Conservation (phyloP, 257 asterid species). For the Plantago ovata region DNA sequence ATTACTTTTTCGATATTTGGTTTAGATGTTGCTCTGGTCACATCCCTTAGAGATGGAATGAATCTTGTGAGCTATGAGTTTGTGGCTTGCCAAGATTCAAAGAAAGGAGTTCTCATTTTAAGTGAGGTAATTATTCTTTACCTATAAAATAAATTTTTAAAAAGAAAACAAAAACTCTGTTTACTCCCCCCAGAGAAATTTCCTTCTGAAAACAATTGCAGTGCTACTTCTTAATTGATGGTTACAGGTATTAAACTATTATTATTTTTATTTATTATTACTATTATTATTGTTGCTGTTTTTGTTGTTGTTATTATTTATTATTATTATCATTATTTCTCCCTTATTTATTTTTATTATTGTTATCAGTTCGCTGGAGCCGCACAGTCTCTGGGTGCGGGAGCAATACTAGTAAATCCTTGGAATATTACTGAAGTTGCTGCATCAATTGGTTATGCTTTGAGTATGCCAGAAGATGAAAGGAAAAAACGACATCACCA, state of each 20-base stretch:
- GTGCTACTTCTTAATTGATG: not conserved
- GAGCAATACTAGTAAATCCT: constrained; percentile 84
- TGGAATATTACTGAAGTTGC: constrained; percentile 94
- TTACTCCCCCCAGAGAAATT: not conserved
- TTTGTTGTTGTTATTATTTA: too few species aligned
- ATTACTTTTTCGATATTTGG: not conserved
- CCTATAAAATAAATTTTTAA: not conserved
- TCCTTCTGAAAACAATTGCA: not conserved
- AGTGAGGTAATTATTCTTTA: constrained; percentile 62
- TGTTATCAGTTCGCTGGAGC: constrained; percentile 85
- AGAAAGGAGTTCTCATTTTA: constrained; percentile 91
- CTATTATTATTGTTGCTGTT: too few species aligned
- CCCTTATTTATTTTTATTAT: not conserved
- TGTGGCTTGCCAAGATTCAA: constrained; percentile 89
- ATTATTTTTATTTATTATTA: not conserved
- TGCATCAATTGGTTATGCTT: constrained; percentile 70
- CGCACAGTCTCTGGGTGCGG: constrained; percentile 95
- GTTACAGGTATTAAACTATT: constrained; percentile 1
- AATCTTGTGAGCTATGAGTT: constrained; percentile 94
- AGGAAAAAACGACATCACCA: constrained; percentile 84
- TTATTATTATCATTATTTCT: not conserved
- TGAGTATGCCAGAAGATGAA: constrained; percentile 72
- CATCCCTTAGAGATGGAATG: constrained; percentile 95
- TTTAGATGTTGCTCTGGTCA: constrained; percentile 81
- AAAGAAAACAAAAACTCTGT: too few species aligned